Base-by-base conservation (phyloP, 331 rosid species). In the Malus hybrid region DNA sequence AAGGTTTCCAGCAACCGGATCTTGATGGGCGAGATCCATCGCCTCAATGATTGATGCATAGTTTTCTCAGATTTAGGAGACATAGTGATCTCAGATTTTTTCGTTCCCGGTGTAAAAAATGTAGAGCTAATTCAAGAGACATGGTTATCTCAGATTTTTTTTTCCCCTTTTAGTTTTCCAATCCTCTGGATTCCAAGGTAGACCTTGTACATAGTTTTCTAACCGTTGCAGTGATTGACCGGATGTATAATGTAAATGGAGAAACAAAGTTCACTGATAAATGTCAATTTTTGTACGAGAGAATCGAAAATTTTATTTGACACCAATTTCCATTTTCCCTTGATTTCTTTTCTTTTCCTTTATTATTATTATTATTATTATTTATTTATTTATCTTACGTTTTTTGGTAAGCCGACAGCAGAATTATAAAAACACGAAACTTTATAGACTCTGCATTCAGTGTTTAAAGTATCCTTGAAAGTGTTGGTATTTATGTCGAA, bases 21-120 rank as follows among this genome's bases (percentile, higher is more conserved):
- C 78, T 80, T 89, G 88, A 84, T 87, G 93, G 94, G 94, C 28
- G 94, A 89, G 83, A 89, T 89, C 69, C 90, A 89, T 76, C 88
- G 91, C 78, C 83, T 84, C 56, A 88, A 87, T 31, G 88, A 89
- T 52, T 89, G 74, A 87, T 70, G n/a, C 9, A 14, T 22, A 36
- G 42, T 36, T 36, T 36, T 36, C 42, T 36, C 42, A 36, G 42
- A 76, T 24, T 59, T 59, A 34, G 44, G 60, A 55, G 18, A 48
- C 54, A 36, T 24, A 55, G 71, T 6, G 13, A 6, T 42, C 29
- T 22, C 13, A 28, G 29, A 39, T 29, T 18, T 76, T 19, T 0
- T 20, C 1, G 56, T 18, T 29, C 13, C 19, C 8, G 52, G 44
- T 11, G 5, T 29, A 77, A 10, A 69, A 10, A 6, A 0, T 69